Conservation (phyloP, 495 filamentous ascomycete genomes). For the Penicillium maclennaniae region DNA sequence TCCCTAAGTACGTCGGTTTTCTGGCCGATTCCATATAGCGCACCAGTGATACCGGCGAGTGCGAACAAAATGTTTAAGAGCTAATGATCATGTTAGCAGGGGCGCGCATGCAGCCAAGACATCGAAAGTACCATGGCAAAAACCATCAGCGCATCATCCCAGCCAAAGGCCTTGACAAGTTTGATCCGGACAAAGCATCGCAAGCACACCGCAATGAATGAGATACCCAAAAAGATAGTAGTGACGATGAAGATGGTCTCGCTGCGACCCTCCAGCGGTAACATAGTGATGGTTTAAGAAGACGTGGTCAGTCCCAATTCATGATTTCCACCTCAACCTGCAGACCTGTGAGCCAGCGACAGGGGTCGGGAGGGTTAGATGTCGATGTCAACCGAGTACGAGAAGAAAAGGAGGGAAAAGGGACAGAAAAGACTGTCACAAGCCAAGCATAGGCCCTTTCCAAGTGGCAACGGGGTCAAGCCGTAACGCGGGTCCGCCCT, state of each 20-base stretch:
- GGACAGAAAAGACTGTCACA: constrained; percentile 2
- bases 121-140: constrained; percentile 34
- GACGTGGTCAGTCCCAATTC: constrained; percentile 12
- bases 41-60: constrained; percentile 36
- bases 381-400: background rate
- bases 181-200: constrained; percentile 41
- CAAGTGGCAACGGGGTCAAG: constrained; percentile 15
- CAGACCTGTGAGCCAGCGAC: background rate
- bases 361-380: background rate
- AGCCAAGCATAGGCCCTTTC: constrained; percentile 12
- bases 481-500: constrained; percentile 2
- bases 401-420: background rate
- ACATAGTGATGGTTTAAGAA: constrained; percentile 24
- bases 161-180: constrained; percentile 41
- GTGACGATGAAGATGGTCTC: constrained; percentile 38
- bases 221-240: constrained; percentile 34
- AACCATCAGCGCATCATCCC: constrained; percentile 44
- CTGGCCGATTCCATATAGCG: constrained; percentile 36
- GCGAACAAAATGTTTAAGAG: constrained; percentile 35
- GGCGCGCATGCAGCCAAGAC: background rate
- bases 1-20: constrained; percentile 14
- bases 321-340: constrained; percentile 8
- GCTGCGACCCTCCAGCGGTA: constrained; percentile 35
- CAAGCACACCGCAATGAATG: constrained; percentile 35
- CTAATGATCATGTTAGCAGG: constrained; percentile 1